phyloP scores from a whole-genome alignment of 2,329 filamentous ascomycete genomes.

The Cladosporium oxysporum region DNA sequence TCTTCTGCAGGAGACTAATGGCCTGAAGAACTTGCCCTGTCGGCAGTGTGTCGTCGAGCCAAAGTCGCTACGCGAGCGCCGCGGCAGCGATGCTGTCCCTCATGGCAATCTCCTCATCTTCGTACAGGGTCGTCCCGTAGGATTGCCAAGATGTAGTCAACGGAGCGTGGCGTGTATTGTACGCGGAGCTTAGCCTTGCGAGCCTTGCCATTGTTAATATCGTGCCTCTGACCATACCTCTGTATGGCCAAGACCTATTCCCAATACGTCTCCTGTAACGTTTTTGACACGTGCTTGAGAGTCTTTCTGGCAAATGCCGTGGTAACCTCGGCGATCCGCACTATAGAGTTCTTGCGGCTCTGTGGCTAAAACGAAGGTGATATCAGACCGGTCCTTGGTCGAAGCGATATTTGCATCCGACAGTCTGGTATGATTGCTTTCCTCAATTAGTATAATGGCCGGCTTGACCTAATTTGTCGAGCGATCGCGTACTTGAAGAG shows the following conservation, averaged over 20 bases:
- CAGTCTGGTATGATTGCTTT: background rate
- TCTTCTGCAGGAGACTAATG: conserved; percentile 11
- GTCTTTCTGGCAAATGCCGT: background rate
- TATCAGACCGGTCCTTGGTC: background rate
- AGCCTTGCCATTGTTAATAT: background rate
- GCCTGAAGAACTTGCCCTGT: background rate
- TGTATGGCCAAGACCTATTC: background rate
- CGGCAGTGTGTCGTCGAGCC: background rate
- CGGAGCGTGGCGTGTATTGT: background rate
- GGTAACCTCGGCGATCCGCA: background rate
- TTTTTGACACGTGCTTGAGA: background rate
- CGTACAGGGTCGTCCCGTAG: background rate
- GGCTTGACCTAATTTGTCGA: background rate
- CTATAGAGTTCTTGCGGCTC: background rate
- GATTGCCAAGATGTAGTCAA: conserved; percentile 2
- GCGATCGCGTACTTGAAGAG: conserved; percentile 1
- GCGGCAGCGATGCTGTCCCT: background rate
- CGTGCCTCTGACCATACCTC: background rate
- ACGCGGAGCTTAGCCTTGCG: background rate
- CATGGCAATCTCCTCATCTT: background rate
- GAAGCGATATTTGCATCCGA: background rate
- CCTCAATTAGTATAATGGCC: background rate
- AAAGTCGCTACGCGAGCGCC: background rate
- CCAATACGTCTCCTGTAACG: background rate
- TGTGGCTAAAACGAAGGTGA: background rate